Conservation (phyloP, 441 rosid species). For the Pelargonium fulgidum region DNA sequence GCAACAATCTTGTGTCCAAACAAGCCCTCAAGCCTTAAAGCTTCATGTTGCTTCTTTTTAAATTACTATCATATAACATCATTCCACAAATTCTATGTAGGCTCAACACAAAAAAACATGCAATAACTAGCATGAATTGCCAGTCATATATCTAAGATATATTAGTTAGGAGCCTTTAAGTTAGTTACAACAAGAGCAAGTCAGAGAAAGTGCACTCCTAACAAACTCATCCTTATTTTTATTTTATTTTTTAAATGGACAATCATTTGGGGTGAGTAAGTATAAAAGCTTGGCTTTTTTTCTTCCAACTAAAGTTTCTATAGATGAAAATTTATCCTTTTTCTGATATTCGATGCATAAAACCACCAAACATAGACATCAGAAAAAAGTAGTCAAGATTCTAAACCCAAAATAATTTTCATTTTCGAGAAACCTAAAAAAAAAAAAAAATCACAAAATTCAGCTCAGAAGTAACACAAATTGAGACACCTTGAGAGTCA, state of each 20-base stretch:
- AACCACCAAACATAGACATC: not conserved
- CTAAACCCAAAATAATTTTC: not conserved
- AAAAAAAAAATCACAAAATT: not conserved
- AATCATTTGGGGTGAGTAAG: too few relatives aligned
- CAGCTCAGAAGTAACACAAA: not conserved
- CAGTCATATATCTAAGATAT: too few relatives aligned
- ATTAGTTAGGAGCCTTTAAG: too few relatives aligned
- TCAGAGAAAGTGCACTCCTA: too few relatives aligned
- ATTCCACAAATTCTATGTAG: not conserved
- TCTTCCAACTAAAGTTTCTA: not conserved
- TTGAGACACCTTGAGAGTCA: constrained; percentile 55
- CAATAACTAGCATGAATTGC: not conserved
- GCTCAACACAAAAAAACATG: not conserved
- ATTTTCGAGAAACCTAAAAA: not conserved
- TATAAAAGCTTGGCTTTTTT: not conserved
- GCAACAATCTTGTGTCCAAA: not conserved
- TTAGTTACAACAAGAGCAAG: too few relatives aligned
- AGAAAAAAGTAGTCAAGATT: not conserved
- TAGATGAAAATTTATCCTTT: not conserved
- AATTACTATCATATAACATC: too few relatives aligned
- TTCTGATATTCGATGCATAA: not conserved
- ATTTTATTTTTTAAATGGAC: too few relatives aligned
- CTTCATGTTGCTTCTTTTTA: too few relatives aligned
- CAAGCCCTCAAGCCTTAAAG: not conserved
- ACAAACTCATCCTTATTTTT: too few relatives aligned